A percentile compares a stretch with the other conserved stretches of the same genome.
Conservation (phyloP, 176 grass and related monocot genomes). For the Oryza glumipatula region DNA sequence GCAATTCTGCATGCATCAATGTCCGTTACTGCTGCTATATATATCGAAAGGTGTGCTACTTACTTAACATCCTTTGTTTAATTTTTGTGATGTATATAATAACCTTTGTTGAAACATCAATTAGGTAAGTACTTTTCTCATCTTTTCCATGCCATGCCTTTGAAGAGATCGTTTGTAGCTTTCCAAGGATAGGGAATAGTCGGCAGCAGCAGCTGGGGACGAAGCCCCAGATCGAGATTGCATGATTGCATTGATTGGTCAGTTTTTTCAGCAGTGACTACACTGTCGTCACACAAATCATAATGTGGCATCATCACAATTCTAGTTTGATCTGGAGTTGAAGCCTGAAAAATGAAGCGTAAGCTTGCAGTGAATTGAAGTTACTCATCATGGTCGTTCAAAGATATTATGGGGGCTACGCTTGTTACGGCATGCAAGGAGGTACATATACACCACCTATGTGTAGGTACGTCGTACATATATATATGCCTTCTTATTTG, state of each 20-base stretch:
- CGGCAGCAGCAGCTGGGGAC: slow-evolving; percentile 41
- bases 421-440: slow-evolving; percentile 15
- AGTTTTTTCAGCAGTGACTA: slow-evolving; percentile 37
- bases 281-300: slow-evolving; percentile 32
- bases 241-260: slow-evolving; percentile 40
- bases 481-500: neutral
- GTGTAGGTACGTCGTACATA: neutral
- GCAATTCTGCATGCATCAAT: slow-evolving; percentile 10
- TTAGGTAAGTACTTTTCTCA: slow-evolving; percentile 45
- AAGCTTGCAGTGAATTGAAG: slow-evolving; percentile 4
- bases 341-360: neutral
- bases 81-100: slow-evolving; percentile 47
- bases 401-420: neutral
- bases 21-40: slow-evolving; percentile 25
- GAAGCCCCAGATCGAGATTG: slow-evolving; percentile 22
- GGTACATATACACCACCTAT: neutral
- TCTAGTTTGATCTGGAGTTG: neutral
- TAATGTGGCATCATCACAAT: neutral
- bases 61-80: slow-evolving; percentile 37
- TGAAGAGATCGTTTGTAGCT: slow-evolving; percentile 36
- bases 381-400: neutral
- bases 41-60: slow-evolving; percentile 51
- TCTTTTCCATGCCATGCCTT: slow-evolving; percentile 40
- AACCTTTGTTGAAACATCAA: slow-evolving; percentile 51
- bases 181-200: slow-evolving; percentile 38